Percentiles rank a stretch among this genome's conserved stretches.
phyloP scores from a whole-genome alignment of 2,329 filamentous ascomycete genomes.

The Fusarium sarcochroum region DNA sequence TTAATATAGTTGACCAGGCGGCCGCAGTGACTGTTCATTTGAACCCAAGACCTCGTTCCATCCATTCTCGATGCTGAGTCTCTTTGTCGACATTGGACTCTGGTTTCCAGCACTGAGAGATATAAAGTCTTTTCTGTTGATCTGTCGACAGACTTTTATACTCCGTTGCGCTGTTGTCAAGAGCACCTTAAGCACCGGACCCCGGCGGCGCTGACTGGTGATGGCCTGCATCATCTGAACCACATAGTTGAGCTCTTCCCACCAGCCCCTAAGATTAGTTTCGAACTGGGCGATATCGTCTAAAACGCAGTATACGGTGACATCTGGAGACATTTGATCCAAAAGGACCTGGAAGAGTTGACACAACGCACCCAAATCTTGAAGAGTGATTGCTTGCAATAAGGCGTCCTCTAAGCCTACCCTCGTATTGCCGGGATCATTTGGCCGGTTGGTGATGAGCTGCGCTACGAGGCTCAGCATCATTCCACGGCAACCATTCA shows the following conservation, averaged over 20 bases:
- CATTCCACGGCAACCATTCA: conserved; percentile 7
- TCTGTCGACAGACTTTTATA: conserved; percentile 3
- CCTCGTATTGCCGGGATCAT: neutral
- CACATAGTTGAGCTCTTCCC: conserved; percentile 1
- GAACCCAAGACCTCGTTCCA: conserved; percentile 2
- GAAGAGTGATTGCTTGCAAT: neutral
- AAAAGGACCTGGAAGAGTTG: conserved; percentile 4
- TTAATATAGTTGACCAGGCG: neutral
- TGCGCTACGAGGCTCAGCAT: conserved; percentile 6
- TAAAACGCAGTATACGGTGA: conserved; percentile 7
- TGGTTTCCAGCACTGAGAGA: conserved; percentile 8
- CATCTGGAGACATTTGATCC: neutral
- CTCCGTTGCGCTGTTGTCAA: conserved; percentile 13
- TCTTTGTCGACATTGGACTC: neutral
- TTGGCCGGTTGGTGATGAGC: neutral
- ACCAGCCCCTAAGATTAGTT: neutral
- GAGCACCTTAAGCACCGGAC: conserved; percentile 6
- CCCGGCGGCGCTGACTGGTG: neutral
- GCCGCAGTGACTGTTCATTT: neutral
- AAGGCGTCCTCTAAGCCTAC: neutral
- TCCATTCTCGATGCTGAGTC: conserved; percentile 2
- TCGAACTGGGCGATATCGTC: conserved; percentile 11
- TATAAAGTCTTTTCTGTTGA: neutral
- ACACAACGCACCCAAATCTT: neutral
- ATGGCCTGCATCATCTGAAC: conserved; percentile 2